These are phyloP conservation scores for Marasmius oreades DNA, from an alignment of 1,284 basidiomycete genomes.

Conservation along the genomic window DNA sequence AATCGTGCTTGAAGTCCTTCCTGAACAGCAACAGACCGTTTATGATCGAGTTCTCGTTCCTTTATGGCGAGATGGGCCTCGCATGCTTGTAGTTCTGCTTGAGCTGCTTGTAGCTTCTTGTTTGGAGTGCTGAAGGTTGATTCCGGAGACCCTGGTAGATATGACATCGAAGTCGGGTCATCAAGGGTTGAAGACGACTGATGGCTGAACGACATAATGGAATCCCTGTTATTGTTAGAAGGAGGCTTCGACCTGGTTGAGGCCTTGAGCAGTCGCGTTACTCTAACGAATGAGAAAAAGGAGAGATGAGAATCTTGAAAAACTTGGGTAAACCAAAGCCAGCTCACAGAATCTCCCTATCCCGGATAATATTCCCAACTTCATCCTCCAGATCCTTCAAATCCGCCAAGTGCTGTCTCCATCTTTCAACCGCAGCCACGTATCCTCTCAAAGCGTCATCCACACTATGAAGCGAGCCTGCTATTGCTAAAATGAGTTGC, in stretches of 20 bases:
- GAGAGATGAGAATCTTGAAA: not conserved
- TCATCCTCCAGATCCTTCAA: conserved; percentile 69
- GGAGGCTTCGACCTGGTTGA: conserved; percentile 44
- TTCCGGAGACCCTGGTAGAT: conserved; percentile 28
- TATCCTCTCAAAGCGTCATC: conserved; percentile 68
- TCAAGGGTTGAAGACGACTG: conserved; percentile 33
- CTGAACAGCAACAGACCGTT: conserved; percentile 49
- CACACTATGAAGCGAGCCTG: conserved; percentile 54
- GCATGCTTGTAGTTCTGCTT: conserved; percentile 74
- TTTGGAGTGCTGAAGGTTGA: conserved; percentile 29
- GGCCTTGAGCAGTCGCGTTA: conserved; percentile 72
- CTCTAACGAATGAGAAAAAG: conserved; percentile 36
- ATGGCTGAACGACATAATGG: conserved; percentile 20
- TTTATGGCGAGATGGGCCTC: conserved; percentile 66
- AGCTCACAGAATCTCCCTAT: conserved; percentile 75
- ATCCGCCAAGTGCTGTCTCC: conserved; percentile 56
- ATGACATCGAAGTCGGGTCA: conserved; percentile 20
- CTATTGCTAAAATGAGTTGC: conserved; percentile 53
- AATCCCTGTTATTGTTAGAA: conserved; percentile 38
- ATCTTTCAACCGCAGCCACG: conserved; percentile 55
- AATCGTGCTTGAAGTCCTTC: conserved; percentile 60
- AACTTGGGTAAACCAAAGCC: not conserved
- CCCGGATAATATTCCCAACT: conserved; percentile 61
- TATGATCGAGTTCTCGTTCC: conserved; percentile 55
- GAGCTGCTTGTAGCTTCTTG: conserved; percentile 60